These are phyloP conservation scores for Diaporthe sp. DNA, from an alignment of 2,329 filamentous ascomycete genomes.

Conservation along the genomic window DNA sequence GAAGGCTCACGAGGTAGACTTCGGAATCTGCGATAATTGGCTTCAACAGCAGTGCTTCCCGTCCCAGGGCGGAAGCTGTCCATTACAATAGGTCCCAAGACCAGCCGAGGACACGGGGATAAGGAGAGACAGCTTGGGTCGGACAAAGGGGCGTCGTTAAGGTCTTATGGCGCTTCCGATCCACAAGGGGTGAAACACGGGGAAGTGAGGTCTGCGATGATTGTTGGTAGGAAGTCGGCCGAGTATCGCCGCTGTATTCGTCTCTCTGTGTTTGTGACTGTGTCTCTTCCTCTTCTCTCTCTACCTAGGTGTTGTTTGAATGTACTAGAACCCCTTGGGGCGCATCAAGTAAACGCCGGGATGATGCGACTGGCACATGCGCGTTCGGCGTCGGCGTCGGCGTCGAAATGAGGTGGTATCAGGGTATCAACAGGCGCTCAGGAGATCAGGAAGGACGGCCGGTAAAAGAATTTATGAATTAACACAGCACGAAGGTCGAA, in stretches of 20 bases:
- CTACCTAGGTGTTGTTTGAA: conserved; percentile 6
- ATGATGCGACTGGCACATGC: not conserved
- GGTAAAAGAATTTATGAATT: conserved; percentile 21
- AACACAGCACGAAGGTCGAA: conserved; percentile 19
- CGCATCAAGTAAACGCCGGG: not conserved
- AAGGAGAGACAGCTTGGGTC: not conserved
- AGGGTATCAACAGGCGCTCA: conserved; percentile 13
- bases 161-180: not conserved
- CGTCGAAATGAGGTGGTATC: not conserved
- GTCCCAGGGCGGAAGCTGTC: conserved; percentile 29
- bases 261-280: not conserved
- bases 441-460: not conserved
- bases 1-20: conserved; percentile 45
- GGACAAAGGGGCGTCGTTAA: conserved; percentile 1
- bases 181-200: conserved; percentile 32
- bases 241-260: not conserved
- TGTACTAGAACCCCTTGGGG: not conserved
- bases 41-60: conserved; percentile 33
- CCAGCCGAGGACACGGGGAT: not conserved
- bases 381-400: not conserved
- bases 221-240: conserved; percentile 5
- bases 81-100: conserved; percentile 29
- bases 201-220: conserved; percentile 19
- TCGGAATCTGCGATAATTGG: conserved; percentile 40
- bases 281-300: not conserved